phyloP scores from a whole-genome alignment of 768 basidiomycete species.

The Calocybe gangraenosa region DNA sequence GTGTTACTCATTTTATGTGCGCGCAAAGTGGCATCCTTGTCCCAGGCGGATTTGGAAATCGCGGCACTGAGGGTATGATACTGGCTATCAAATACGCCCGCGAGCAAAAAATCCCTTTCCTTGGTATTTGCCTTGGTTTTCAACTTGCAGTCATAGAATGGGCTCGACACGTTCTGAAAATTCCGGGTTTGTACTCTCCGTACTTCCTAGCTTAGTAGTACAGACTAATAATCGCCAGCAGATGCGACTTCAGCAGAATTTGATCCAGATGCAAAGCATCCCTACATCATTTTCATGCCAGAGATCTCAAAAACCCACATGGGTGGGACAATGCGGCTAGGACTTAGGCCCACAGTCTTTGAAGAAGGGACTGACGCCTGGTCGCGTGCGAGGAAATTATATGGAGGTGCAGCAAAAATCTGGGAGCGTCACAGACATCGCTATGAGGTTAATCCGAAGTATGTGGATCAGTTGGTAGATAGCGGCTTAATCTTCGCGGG shows the following conservation, averaged over 20 bases:
- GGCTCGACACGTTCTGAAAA: constrained; percentile 77
- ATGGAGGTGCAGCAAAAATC: constrained; percentile 74
- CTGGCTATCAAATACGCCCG: constrained; percentile 96
- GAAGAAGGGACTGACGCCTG: constrained; percentile 61
- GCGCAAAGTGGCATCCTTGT: constrained; percentile 84
- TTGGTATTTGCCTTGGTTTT: constrained; percentile 97
- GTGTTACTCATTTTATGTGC: constrained; percentile 6
- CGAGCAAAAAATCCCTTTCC: constrained; percentile 91
- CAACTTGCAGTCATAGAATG: constrained; percentile 96
- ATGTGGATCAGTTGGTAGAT: constrained; percentile 64
- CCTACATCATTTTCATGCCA: constrained; percentile 95
- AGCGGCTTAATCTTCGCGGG: constrained; percentile 70
- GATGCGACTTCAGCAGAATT: constrained; percentile 90
- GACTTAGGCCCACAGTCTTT: constrained; percentile 94
- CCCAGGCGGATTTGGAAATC: constrained; percentile 91
- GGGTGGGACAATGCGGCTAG: constrained; percentile 99
- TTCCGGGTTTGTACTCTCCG: constrained; percentile 45
- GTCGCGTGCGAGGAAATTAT: constrained; percentile 74
- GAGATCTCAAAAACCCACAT: constrained; percentile 97
- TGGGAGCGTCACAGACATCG: constrained; percentile 98
- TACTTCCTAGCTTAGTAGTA: constrained; percentile 2
- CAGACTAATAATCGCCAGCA: constrained; percentile 23
- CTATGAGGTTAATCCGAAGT: constrained; percentile 90
- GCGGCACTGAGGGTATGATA: constrained; percentile 97
- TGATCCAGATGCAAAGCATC: constrained; percentile 51